Percentiles rank a stretch among this genome's conserved stretches.
phyloP scores from a whole-genome alignment of 2,329 filamentous ascomycete genomes.

The Paecilomyces niveus region DNA sequence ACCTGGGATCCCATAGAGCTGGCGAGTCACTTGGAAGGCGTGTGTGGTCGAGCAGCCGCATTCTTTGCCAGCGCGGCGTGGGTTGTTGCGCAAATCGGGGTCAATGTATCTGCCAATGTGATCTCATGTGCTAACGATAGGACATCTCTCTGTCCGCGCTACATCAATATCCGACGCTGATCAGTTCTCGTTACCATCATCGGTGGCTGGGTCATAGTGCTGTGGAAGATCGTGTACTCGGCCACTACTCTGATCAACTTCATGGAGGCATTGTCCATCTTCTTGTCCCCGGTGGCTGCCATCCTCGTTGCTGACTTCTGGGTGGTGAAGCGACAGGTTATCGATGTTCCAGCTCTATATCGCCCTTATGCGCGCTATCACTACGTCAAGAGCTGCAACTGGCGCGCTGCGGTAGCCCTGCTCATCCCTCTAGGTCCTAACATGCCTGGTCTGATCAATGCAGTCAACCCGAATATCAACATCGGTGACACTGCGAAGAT shows the following conservation, averaged over 20 bases:
- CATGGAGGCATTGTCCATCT: constrained; percentile 19
- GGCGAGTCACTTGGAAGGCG: constrained; percentile 16
- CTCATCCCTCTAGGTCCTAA: constrained; percentile 25
- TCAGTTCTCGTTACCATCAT: constrained; percentile 39
- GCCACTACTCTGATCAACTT: constrained; percentile 21
- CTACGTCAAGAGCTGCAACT: constrained; percentile 26
- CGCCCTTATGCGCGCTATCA: constrained; percentile 35
- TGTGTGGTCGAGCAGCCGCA: constrained; percentile 19
- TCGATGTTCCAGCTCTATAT: constrained; percentile 39
- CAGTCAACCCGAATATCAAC: constrained; percentile 20
- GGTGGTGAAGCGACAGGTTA: constrained; percentile 29
- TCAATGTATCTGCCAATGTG: constrained; percentile 47
- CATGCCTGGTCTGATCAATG: constrained; percentile 16
- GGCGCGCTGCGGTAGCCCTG: constrained; percentile 25
- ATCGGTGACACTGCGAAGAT: constrained; percentile 15
- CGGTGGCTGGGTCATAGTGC: constrained; percentile 23
- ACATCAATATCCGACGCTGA: constrained; percentile 46
- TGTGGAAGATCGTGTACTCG: constrained; percentile 30
- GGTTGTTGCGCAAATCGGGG: constrained; percentile 43
- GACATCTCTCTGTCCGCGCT: constrained; percentile 46
- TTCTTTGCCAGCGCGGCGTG: constrained; percentile 23
- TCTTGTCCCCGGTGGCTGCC: constrained; percentile 36
- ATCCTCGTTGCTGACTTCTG: constrained; percentile 38
- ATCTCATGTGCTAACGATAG: constrained; percentile 50
- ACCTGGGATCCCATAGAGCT: constrained; percentile 24